Conservation (phyloP, 768 basidiomycete species). For the Saitozyma podzolica region DNA sequence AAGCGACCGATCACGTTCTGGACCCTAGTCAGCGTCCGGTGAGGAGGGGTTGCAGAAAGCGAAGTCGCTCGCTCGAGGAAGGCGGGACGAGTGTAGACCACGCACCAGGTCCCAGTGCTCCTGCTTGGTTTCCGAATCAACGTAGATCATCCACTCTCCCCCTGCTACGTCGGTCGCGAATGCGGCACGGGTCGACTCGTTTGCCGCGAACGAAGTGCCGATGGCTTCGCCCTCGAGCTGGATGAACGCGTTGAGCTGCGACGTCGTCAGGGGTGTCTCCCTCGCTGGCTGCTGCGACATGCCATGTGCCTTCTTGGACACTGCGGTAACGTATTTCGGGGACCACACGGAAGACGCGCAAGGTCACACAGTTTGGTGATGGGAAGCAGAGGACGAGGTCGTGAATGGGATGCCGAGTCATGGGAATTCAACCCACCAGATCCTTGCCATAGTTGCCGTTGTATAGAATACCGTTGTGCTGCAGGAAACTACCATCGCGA, state of each 20-base stretch:
- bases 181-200: conserved; percentile 54
- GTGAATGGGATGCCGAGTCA: not conserved
- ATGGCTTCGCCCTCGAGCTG: conserved; percentile 64
- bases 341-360: not conserved
- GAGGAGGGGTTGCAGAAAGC: not conserved
- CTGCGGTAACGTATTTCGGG: not conserved
- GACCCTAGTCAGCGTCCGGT: conserved; percentile 3
- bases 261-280: no score
- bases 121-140: conserved; percentile 61
- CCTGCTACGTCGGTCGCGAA: conserved; percentile 64
- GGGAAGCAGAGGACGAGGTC: not conserved
- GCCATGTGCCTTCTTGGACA: no score
- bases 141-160: conserved; percentile 69
- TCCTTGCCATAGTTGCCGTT: conserved; percentile 69
- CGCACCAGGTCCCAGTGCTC: conserved; percentile 64
- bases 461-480: conserved; percentile 68
- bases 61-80: no score
- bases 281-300: not conserved
- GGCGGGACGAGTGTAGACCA: not conserved
- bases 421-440: conserved; percentile 49
- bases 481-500: conserved; percentile 55
- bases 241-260: conserved; percentile 65
- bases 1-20: conserved; percentile 68
- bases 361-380: not conserved
- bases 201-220: conserved; percentile 63